Base-by-base conservation (phyloP, 768 basidiomycete genomes). In the Boletus rex-veris region DNA sequence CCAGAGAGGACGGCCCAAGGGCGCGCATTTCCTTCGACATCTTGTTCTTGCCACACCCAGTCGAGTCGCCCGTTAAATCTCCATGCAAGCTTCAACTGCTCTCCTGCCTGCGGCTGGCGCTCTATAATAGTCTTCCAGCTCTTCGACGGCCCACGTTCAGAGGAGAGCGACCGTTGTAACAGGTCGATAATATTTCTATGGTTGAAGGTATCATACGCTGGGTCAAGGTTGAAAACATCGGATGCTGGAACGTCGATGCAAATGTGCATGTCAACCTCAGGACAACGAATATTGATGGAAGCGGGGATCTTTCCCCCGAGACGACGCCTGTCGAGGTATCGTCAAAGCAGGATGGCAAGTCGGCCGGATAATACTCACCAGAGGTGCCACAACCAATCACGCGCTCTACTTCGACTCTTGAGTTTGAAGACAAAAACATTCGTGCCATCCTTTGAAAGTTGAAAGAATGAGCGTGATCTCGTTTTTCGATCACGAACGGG, bases 351-450 rank as follows among this genome's bases (percentile, higher is more conserved):
- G n/a, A 18, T 40, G 14, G 16, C 9, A 15, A 31, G 30, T 41
- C n/a, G 39, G 15, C 21, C 3, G 18, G 39, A n/a, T 7, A 36
- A 30, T 48, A 51, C 72, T 51, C 59, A 86, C 93, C 91, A 93
- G 43, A 97, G 73, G 48, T 82, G 79, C 94, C 93, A 97, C 42
- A 84, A 76, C 95, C 95, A 98, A 68, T 97, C 93, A 37, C 82
- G 77, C 2, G 90, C 86, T 48, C 92, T 76, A 6, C 87, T 84
- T 28, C 90, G 81, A 57, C 83, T 85, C 66, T 88, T 90, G 16
- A 77, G 62, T 63, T 96, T 95, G 70, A 95, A 90, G 28, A 96
- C 77, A 67, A 94, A 96, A 26, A 96, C 80, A 58, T 92, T 87
- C 0, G 86, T 90, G 5, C 93, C 92, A 55, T 81, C 80, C 47